Conservation (phyloP, 2,329 filamentous ascomycete genomes). For the Sclerotinia trifoliorum region DNA sequence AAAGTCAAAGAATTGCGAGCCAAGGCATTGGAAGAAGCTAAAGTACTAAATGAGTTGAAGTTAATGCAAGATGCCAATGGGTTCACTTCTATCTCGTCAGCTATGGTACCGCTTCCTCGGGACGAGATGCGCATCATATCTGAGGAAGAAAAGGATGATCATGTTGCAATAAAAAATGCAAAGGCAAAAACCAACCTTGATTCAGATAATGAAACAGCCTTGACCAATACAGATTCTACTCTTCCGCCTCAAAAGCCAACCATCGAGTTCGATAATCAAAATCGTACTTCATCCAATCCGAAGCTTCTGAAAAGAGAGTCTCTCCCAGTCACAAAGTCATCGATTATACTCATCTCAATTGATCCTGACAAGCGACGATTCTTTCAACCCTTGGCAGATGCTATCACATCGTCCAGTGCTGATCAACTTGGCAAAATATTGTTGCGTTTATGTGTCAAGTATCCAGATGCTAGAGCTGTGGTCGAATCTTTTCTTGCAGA, state of each 20-base stretch:
- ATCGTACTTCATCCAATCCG: constrained; percentile 2
- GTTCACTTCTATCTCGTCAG: neutral
- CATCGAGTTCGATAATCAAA: neutral
- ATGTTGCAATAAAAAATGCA: neutral
- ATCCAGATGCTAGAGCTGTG: constrained; percentile 11
- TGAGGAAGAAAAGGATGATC: neutral
- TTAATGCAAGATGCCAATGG: neutral
- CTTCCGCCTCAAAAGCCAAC: neutral
- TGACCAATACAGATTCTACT: neutral
- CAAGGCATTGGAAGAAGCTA: neutral
- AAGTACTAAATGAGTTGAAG: no score
- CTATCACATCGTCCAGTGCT: constrained; percentile 2
- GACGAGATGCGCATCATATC: neutral
- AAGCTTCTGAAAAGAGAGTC: neutral
- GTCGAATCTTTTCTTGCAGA: constrained; percentile 14
- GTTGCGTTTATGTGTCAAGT: constrained; percentile 13
- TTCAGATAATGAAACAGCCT: neutral
- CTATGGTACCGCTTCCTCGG: neutral
- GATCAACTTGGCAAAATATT: constrained; percentile 2
- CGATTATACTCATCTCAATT: constrained; percentile 4
- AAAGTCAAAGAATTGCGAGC: neutral
- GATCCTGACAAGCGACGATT: constrained; percentile 12
- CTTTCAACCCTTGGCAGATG: constrained; percentile 17
- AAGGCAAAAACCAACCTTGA: neutral
- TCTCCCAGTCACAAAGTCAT: neutral